A percentile compares a stretch with the other conserved stretches of the same genome.
Evolutionary conservation across 2,329 filamentous ascomycete genomes (phyloP).

Genomic region (Cladobotryum protrusum): DNA sequence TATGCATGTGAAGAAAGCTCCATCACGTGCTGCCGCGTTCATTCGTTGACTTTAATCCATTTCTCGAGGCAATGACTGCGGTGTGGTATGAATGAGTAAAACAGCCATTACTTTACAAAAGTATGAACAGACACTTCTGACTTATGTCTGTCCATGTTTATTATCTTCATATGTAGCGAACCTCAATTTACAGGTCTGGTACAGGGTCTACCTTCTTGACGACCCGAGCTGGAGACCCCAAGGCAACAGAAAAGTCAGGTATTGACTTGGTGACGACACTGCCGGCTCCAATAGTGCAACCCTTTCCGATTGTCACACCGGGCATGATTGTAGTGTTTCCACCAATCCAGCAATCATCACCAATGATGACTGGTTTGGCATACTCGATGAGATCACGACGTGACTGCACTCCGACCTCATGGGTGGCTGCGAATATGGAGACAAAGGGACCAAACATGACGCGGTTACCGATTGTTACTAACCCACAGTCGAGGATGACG

Average conservation of each 20-base stretch:
- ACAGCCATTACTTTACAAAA: neutral
- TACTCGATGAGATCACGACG: constrained; percentile 43
- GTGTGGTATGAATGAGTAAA: too few species aligned
- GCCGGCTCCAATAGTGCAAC: constrained; percentile 45
- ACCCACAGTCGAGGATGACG: constrained; percentile 66
- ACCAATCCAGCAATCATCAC: constrained; percentile 51
- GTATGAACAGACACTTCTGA: neutral
- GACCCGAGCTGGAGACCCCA: constrained; percentile 43
- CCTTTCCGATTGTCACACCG: constrained; percentile 47
- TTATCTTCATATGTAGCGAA: too few species aligned
- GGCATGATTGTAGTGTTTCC: constrained; percentile 44
- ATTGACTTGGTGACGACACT: constrained; percentile 45
- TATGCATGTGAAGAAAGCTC: too few species aligned
- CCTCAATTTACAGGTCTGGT: constrained; percentile 19
- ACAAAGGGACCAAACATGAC: constrained; percentile 69
- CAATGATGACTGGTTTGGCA: constrained; percentile 40
- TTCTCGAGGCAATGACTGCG: too few species aligned
- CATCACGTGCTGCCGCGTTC: neutral
- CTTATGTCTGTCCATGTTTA: neutral
- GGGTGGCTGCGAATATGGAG: constrained; percentile 62
- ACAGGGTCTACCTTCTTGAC: constrained; percentile 40
- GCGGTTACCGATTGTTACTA: constrained; percentile 62
- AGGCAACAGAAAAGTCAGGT: constrained; percentile 41
- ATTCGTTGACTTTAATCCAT: neutral
- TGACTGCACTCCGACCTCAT: constrained; percentile 57